Evolutionary conservation across 75 land plant genomes (phyloP).

Genomic region (Sequoiadendron giganteum): DNA sequence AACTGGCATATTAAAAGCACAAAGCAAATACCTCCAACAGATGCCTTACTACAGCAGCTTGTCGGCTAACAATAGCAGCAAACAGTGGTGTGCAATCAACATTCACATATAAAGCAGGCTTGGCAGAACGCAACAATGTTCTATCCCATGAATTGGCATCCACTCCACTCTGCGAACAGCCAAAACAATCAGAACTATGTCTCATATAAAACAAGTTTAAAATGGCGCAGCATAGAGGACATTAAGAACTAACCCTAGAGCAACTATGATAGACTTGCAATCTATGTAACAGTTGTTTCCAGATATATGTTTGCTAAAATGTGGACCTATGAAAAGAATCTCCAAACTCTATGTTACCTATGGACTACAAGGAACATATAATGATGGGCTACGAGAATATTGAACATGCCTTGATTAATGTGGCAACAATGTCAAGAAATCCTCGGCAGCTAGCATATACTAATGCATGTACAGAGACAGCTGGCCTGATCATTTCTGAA

Average conservation of each 20-base stretch:
- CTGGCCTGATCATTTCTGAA: constrained; percentile 57
- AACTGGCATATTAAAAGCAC: neutral
- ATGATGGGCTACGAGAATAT: neutral
- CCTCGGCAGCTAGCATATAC: constrained; percentile 73
- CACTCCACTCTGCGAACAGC: constrained; percentile 57
- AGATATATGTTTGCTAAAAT: neutral
- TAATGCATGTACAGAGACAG: constrained; percentile 59
- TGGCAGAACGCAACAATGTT: constrained; percentile 66
- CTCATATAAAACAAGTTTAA: neutral
- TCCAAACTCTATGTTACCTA: neutral
- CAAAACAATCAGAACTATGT: neutral
- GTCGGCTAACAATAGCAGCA: constrained; percentile 74
- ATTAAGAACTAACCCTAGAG: neutral
- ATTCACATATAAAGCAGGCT: constrained; percentile 68
- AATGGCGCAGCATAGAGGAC: neutral
- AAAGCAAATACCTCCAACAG: constrained; percentile 46
- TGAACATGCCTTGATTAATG: constrained; percentile 29
- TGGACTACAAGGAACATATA: neutral
- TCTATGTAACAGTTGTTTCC: neutral
- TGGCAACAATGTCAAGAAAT: constrained; percentile 59
- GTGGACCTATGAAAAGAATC: neutral
- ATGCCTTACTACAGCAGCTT: constrained; percentile 53
- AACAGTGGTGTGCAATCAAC: constrained; percentile 72
- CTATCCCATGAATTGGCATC: constrained; percentile 69
- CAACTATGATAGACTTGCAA: neutral